Evolutionary conservation across 208 protist genomes (phyloP).

Genomic region (Leishmania turanica): DNA sequence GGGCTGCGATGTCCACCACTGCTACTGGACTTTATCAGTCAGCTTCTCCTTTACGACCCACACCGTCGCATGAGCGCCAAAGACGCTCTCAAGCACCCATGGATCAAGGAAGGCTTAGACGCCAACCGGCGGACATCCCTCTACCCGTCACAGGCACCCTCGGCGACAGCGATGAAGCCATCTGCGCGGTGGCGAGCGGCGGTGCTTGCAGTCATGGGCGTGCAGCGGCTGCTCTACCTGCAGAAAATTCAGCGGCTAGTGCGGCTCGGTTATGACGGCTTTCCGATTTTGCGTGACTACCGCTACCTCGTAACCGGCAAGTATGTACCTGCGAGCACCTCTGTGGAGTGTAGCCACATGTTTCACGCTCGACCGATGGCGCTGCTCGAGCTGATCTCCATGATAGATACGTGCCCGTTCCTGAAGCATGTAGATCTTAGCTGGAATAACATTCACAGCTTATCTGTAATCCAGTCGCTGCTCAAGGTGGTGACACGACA

Average conservation of each 20-base stretch:
- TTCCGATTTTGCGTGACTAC: constrained; percentile 59
- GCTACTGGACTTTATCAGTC: constrained; percentile 80
- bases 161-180: not conserved
- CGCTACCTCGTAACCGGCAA: constrained; percentile 60
- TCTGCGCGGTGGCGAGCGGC: constrained; percentile 44
- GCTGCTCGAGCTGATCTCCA: constrained; percentile 63
- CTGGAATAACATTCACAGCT: constrained; percentile 76
- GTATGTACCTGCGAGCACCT: constrained; percentile 42
- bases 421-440: constrained; percentile 71
- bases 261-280: constrained; percentile 46
- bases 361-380: constrained; percentile 59
- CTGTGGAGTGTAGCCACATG: constrained; percentile 67
- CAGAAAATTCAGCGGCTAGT: constrained; percentile 46
- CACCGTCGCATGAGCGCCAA: constrained; percentile 76
- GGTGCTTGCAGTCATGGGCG: constrained; percentile 61
- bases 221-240: constrained; percentile 72
- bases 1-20: constrained; percentile 17
- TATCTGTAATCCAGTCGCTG: constrained; percentile 70
- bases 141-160: not conserved
- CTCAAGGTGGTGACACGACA: constrained; percentile 53
- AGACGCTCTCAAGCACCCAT: constrained; percentile 85
- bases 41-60: constrained; percentile 72
- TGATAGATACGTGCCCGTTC: constrained; percentile 59
- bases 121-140: constrained; percentile 22
- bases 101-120: constrained; percentile 66